Base-by-base conservation (phyloP, 2,329 filamentous ascomycete genomes). In the Sporothrix luriei region DNA sequence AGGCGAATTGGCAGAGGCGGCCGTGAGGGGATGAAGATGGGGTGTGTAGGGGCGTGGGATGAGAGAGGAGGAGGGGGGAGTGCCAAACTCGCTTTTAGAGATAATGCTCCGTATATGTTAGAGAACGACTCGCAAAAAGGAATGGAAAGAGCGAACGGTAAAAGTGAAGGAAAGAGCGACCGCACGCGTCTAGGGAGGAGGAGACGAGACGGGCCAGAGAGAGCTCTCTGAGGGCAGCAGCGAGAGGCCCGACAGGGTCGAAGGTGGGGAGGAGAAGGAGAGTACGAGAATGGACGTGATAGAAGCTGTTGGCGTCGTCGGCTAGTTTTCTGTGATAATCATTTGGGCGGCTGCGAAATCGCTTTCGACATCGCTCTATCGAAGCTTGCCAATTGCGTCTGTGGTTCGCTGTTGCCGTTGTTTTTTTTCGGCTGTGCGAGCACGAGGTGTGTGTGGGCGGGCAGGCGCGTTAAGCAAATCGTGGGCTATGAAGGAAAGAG, bases 121-220 rank as follows among this genome's bases (percentile, higher is more conserved):
- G 61, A 59, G 68, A n/a, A 65, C 33, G 69, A 70, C 70, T 69
- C 68, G 68, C 68, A 72, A 71, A 68, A 54, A 69, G 54, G 69
- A 59, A 51, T 16, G 38, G 43, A 24, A 48, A 38, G 38, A 59
- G 43, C 38, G 40, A 21, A 40, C 19, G 26, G 66, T 19, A 24
- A 48, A 7, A 33, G n/a, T 13, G 21, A 65, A 54, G 49, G 49
- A 66, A 54, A 51, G 64, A 66, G 21, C 48, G 21, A 55, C 49
- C 33, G 51, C 52, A n/a, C 46, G 33, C 10, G 55, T 19, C 21
- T 57, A 29, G 3, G 21, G 9, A 26, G 26, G 49, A 54, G 13
- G 52, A 48, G 40, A 38, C 26, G 33, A 48, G 40, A 48, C 38
- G 57, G 38, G 38, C 57, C 38, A n/a, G 55, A 5, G 57, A 26